Percentiles rank a stretch among this genome's conserved stretches.
Evolutionary conservation across 306 rosid species (phyloP).

Genomic region (Dalbergia oliveri): DNA sequence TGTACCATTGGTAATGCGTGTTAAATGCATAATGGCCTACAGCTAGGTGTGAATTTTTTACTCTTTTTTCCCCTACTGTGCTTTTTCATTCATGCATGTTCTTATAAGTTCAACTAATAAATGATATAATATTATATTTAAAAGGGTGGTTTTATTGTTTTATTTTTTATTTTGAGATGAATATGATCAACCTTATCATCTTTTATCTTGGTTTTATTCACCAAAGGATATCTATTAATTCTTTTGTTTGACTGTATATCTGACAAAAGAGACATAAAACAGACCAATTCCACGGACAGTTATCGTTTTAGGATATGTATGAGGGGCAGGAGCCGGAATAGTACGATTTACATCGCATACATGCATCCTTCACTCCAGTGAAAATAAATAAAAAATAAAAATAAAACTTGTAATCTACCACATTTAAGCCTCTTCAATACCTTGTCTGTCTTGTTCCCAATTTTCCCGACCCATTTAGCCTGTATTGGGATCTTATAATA

Average conservation of each 20-base stretch:
- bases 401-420: slow-evolving; percentile 31
- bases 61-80: background rate
- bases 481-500: slow-evolving; percentile 5
- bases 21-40: slow-evolving; percentile 41
- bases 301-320: slow-evolving; percentile 26
- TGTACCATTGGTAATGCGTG: slow-evolving; percentile 31
- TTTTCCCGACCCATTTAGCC: slow-evolving; percentile 31
- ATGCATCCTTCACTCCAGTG: background rate
- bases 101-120: background rate
- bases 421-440: slow-evolving; percentile 44
- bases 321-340: background rate
- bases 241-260: background rate
- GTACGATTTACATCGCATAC: background rate
- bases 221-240: slow-evolving; percentile 1
- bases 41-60: background rate
- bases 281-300: background rate
- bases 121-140: background rate
- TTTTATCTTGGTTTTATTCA: background rate
- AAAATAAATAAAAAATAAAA: background rate
- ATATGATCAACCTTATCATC: background rate
- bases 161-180: background rate
- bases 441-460: slow-evolving; percentile 26
- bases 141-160: background rate
- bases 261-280: background rate
- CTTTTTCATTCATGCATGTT: background rate